Evolutionary conservation across 1,139 yeast species (phyloP), one percentile per base, ranked within the genome.

Genomic region (Ogataea hybrid): DNA sequence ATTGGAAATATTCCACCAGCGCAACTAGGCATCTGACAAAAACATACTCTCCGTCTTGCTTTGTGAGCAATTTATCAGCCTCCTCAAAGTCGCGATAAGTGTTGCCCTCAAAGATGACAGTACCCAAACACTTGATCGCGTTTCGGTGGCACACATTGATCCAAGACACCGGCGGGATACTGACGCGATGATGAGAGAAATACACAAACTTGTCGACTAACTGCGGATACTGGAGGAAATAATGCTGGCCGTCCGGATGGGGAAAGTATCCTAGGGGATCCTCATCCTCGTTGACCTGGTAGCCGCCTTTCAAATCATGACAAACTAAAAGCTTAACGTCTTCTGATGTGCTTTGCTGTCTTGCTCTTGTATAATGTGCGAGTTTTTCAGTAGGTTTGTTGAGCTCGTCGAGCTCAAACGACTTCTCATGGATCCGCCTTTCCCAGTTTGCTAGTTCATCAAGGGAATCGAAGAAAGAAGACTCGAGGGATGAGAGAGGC

Each of bases 121-220:
- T 67, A 0, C 71, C 73, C 6, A 66, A 37, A 23, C 68, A 64
- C 5, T 59, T 56, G 7, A 68, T 59, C 1, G 65, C 64, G 29
- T 62, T 58, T 40, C 60, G 52, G 44, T 69, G 73, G 22, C 69
- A 56, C 10, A 49, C 47, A 43, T 66, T 62, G 9, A 62, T 58
- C 72, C 73, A 69, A 1, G 56, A 41, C 1, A 60, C 64, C 4
- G 72, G 70, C 1, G 73, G 73, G 0, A 69, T 52, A 6, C 62
- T 48, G 8, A 68, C 47, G 27, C 65, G 43, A 41, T 64, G 61
- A 44, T 68, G 72, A 2, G 68, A 59, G 47, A 68, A 68, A 47
- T 69, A 69, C 11, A 68, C 56, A 45, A 68, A 68, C 4, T 51
- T 49, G 41, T 65, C 69, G 11, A 65, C 52, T 11, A 67, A 45